Evolutionary conservation across 139 green algal species (phyloP).

Genomic region (Prasinococcaceae sp.): DNA sequence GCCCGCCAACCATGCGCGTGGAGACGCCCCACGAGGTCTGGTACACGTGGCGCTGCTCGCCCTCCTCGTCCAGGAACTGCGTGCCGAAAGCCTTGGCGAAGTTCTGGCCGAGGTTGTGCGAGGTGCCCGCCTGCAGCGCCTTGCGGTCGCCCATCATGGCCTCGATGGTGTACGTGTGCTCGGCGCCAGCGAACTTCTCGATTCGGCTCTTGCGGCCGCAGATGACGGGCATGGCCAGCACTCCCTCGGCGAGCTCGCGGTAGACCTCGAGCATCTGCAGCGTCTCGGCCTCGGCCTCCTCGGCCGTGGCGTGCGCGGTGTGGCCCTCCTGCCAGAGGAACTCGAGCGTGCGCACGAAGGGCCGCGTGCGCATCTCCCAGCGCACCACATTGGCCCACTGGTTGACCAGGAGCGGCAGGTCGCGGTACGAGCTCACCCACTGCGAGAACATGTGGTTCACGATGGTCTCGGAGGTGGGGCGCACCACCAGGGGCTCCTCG

Average conservation of each 20-base stretch:
- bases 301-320: conserved; percentile 84
- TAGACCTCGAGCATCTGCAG: conserved; percentile 47
- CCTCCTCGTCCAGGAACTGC: conserved; percentile 34
- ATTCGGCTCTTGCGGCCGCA: conserved; percentile 73
- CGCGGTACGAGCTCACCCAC: conserved; percentile 78
- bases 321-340: conserved; percentile 99
- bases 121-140: conserved; percentile 87
- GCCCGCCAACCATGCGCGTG: conserved; percentile 83
- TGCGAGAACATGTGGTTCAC: conserved; percentile 97
- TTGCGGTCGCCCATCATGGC: conserved; percentile 92
- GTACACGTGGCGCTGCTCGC: conserved; percentile 57
- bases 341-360: conserved; percentile 94
- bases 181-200: conserved; percentile 83
- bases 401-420: conserved; percentile 93
- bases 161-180: conserved; percentile 94
- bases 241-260: conserved; percentile 45
- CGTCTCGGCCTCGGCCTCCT: conserved; percentile 76
- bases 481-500: conserved; percentile 91
- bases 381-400: conserved; percentile 98
- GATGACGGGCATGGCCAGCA: conserved; percentile 86
- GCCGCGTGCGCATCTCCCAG: conserved; percentile 96
- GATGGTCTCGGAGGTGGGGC: conserved; percentile 94
- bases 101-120: conserved; percentile 91
- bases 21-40: conserved; percentile 85
- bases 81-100: conserved; percentile 67